Evolutionary conservation across 352 stramenopile genomes (phyloP).

Genomic region (Aphanomyces astaci): DNA sequence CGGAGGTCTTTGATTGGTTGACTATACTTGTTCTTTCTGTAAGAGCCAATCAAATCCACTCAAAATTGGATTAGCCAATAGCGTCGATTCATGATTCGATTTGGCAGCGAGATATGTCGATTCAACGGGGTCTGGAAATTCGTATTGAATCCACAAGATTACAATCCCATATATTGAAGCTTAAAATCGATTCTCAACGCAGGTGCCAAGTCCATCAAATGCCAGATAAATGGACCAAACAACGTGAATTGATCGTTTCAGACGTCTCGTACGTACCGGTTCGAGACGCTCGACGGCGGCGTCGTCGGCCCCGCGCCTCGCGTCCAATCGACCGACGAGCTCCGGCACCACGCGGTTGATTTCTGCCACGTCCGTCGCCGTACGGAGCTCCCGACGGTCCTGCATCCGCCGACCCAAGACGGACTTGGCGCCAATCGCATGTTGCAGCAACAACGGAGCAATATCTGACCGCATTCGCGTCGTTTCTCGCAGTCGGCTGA

Average conservation of each 20-base stretch:
- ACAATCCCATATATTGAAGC: no score
- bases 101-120: no score
- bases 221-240: no score
- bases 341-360: neutral
- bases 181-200: no score
- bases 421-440: neutral
- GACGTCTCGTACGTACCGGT: neutral
- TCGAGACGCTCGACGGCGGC: neutral
- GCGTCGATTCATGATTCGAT: no score
- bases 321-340: neutral
- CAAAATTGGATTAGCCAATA: no score
- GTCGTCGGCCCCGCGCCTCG: neutral
- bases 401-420: neutral
- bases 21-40: no score
- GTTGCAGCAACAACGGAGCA: neutral
- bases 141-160: no score
- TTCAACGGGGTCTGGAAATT: no score
- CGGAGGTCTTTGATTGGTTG: no score
- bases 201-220: no score
- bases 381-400: neutral
- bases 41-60: no score
- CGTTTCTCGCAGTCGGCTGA: slow-evolving; percentile 6
- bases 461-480: neutral
- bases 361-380: neutral
- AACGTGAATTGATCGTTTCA: neutral